phyloP scores from a whole-genome alignment of 345 rosid genomes.

The Boechera stricta region DNA sequence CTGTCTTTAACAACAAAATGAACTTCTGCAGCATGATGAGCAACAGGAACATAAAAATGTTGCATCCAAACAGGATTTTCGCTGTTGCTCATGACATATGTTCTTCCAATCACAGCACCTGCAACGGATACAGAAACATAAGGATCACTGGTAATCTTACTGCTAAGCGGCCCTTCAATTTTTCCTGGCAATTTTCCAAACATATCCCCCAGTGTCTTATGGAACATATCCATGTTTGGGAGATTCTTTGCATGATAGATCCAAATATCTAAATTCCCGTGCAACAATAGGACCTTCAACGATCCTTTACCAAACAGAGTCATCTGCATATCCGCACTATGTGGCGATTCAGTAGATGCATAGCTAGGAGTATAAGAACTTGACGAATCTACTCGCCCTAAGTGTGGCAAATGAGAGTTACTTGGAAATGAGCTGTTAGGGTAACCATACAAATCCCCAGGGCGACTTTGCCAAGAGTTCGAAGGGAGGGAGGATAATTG shows the following conservation, averaged over 20 bases:
- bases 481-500: conserved; percentile 49
- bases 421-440: conserved; percentile 67
- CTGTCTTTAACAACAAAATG: conserved; percentile 81
- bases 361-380: conserved; percentile 42
- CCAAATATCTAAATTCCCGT: conserved; percentile 90
- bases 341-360: conserved; percentile 55
- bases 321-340: conserved; percentile 52
- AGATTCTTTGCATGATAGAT: conserved; percentile 76
- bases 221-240: conserved; percentile 98
- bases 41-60: conserved; percentile 77
- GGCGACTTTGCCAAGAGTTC: conserved; percentile 48
- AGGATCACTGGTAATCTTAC: conserved; percentile 82
- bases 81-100: conserved; percentile 69
- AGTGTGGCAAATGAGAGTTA: conserved; percentile 52
- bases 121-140: conserved; percentile 69
- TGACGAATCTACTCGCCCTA: conserved; percentile 53
- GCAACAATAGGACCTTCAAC: conserved; percentile 73
- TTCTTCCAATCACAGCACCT: conserved; percentile 84
- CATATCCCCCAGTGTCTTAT: conserved; percentile 84
- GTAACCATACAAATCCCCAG: conserved; percentile 59
- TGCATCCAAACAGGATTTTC: conserved; percentile 89
- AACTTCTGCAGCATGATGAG: conserved; percentile 78
- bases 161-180: conserved; percentile 63
- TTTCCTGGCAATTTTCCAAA: conserved; percentile 56
- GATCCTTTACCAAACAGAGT: conserved; percentile 74